Evolutionary conservation across 345 rosid genomes (phyloP), one percentile per base, ranked within the genome.

Genomic region (Populus pruinosa): DNA sequence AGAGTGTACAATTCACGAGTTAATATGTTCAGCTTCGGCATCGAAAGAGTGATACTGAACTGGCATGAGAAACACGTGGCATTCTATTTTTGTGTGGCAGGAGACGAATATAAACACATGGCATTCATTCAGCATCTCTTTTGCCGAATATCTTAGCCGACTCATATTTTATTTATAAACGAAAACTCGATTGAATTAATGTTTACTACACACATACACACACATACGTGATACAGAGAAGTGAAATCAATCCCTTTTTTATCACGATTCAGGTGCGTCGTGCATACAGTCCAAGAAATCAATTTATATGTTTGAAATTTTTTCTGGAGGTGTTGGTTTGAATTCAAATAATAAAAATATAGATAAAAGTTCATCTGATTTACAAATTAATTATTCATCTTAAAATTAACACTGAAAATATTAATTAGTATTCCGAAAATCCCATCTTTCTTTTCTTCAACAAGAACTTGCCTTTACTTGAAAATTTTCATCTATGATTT

Each of bases 51-150:
- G 67, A 63, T 23, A 0, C 17, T 50, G 27, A 21, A 53, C 2
- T 27, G 81, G 76, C 81, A 73, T 70, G 81, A 84, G 71, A 77
- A 79, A 70, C 83, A 81, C 82, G 53, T 79, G 85, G 75, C 83
- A 68, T 76, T 78, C 67, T 56, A 76, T 9, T 49, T 55, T 56
- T 8, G 66, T 67, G 53, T 16, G 21, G 49, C 72, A 67, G 56
- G 21, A 36, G 55, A 21, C 17, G 35, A 67, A 25, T 68, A 20
- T 55, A 25, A 23, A 69, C 73, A 76, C 67, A 39, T 39, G 73
- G 62, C 67, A 74, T 77, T 67, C 74, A 66, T 61, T 62, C 67
- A 79, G 50, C 50, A 23, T 64, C n/a, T 4, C 44, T 56, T 55
- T 55, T 68, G 44, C 23, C 39, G 23, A 67, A 23, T 13, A 43